Evolutionary conservation across 2,329 filamentous ascomycete genomes (phyloP), one percentile per base, ranked within the genome.

Genomic region (Epichloe hybrida): DNA sequence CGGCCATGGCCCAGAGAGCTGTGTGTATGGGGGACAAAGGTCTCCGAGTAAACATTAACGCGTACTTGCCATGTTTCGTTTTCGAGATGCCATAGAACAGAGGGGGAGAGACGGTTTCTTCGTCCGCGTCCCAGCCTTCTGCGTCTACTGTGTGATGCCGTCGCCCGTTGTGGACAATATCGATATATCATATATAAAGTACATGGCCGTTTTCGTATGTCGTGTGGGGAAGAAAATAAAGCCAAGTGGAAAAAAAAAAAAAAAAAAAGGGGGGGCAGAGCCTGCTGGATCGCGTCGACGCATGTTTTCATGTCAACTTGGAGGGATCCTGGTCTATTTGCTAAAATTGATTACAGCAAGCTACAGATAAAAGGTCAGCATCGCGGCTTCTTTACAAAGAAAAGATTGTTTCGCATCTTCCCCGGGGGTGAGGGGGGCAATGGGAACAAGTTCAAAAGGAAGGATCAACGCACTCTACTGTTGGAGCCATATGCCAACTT

Each of bases 401-500:
- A n/a, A n/a, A n/a, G 2, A 35, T 12, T 3, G 8, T 12, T 13
- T n/a, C 34, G 42, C 27, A 44, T 45, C 27, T 17, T 20, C 42
- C 8, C 6, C 23, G 23, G 23, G 6, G 2, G 23, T 6, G 23
- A 2, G 23, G 2, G 6, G 2, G 2, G 7, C 2, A 2, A 8
- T n/a, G n/a, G n/a, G n/a, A n/a, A n/a, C n/a, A n/a, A n/a, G n/a
- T n/a, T n/a, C 1, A n/a, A 13, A n/a, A 27, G 15, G 15, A 7
- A 11, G n/a, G n/a, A 4, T 36, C 5, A 12, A 73, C 79, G 63
- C 71, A 83, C 79, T 61, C 75, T 69, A 57, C 74, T 82, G 57
- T 81, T 82, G 5, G 77, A 74, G 15, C 79, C 80, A 61, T 82
- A 83, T 0, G 80, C 80, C 52, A 84, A 66, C 57, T 77, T 81